These are phyloP conservation scores for Malassezia yamatoensis DNA, from an alignment of 1,284 basidiomycete species.

Conservation along the genomic window DNA sequence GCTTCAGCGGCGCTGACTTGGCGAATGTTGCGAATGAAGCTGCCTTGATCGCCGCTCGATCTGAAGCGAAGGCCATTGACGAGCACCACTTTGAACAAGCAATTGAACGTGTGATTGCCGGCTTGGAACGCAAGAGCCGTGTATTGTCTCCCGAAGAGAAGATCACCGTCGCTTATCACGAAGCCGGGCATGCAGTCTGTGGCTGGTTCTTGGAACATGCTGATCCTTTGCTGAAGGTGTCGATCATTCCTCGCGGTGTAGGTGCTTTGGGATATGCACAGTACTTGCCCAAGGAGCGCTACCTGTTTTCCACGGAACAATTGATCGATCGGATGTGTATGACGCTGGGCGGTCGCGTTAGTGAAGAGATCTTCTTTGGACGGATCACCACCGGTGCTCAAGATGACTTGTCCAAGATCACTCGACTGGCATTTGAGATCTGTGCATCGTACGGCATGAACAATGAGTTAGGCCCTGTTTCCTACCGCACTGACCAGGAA, in stretches of 20 bases:
- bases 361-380: conserved; percentile 97
- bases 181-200: conserved; percentile 94
- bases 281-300: conserved; percentile 91
- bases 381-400: conserved; percentile 94
- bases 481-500: conserved; percentile 80
- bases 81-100: conserved; percentile 89
- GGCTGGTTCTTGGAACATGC: conserved; percentile 98
- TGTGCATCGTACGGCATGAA: conserved; percentile 70
- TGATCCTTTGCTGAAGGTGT: conserved; percentile 92
- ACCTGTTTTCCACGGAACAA: conserved; percentile 87
- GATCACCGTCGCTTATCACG: conserved; percentile 96
- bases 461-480: conserved; percentile 81
- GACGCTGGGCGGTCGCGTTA: conserved; percentile 95
- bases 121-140: conserved; percentile 86
- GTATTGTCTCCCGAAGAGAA: conserved; percentile 92
- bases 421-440: conserved; percentile 90
- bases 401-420: conserved; percentile 95
- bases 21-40: conserved; percentile 98
- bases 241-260: conserved; percentile 91
- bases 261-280: conserved; percentile 91
- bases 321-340: conserved; percentile 93
- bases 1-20: conserved; percentile 96
- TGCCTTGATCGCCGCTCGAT: conserved; percentile 84
- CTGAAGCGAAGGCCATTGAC: conserved; percentile 65
- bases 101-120: conserved; percentile 95